Conservation (phyloP, 768 basidiomycete genomes). For the Macrolepiota albuminosa region DNA sequence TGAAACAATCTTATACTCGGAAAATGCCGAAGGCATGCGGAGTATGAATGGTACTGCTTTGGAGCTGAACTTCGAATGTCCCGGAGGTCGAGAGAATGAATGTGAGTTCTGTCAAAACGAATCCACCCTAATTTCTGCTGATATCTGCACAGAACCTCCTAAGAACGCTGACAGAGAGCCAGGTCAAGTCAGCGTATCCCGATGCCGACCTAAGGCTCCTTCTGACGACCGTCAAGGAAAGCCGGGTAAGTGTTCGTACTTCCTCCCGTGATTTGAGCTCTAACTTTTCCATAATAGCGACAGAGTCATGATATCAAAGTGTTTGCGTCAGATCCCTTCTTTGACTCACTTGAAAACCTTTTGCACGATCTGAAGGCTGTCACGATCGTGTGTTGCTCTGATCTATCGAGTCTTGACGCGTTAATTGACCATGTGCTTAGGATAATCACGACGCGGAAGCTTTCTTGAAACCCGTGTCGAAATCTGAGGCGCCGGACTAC, state of each 20-base stretch:
- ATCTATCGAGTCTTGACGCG: slow-evolving; percentile 17
- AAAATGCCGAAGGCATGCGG: slow-evolving; percentile 12
- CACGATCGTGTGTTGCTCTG: slow-evolving; percentile 47
- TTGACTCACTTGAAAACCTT: slow-evolving; percentile 89
- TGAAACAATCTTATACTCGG: slow-evolving; percentile 1
- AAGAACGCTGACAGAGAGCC: slow-evolving; percentile 77
- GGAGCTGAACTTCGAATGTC: slow-evolving; percentile 18
- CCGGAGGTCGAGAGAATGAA: slow-evolving; percentile 36
- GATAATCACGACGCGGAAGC: slow-evolving; percentile 90
- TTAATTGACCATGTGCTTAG: slow-evolving; percentile 32
- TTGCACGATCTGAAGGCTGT: slow-evolving; percentile 79
- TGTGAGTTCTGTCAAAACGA: slow-evolving; percentile 26
- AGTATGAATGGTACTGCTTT: slow-evolving; percentile 13
- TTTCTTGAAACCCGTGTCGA: slow-evolving; percentile 91
- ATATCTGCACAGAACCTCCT: slow-evolving; percentile 68
- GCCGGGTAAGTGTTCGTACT: slow-evolving; percentile 58
- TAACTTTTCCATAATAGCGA: slow-evolving; percentile 18
- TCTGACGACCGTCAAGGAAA: slow-evolving; percentile 81
- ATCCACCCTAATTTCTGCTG: slow-evolving; percentile 20
- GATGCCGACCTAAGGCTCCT: slow-evolving; percentile 78
- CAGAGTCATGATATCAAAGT: slow-evolving; percentile 62
- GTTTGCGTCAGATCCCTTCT: slow-evolving; percentile 70
- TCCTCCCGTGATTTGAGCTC: slow-evolving; percentile 12
- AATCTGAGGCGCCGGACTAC: slow-evolving; percentile 89
- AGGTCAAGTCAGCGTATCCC: slow-evolving; percentile 52